A percentile compares a stretch with the other conserved stretches of the same genome.
Evolutionary conservation across 73 alveolate genomes (phyloP).

Genomic region (Tetrahymena elliotti): DNA sequence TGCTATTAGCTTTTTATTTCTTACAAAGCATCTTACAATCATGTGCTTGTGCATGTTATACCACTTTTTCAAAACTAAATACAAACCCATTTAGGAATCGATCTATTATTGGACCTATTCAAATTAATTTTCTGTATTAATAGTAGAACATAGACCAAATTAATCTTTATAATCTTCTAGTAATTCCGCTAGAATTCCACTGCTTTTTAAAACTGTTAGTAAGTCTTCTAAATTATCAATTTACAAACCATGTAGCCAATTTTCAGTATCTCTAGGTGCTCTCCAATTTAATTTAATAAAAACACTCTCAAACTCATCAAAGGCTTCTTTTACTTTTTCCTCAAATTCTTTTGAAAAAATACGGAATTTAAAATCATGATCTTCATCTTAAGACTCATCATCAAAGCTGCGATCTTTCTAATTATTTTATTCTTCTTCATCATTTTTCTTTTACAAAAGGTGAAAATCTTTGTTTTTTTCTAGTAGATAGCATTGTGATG

Average conservation of each 20-base stretch:
- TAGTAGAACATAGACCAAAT: background rate
- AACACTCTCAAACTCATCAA: background rate
- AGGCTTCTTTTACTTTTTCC: background rate
- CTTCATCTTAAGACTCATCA: background rate
- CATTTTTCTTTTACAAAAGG: background rate
- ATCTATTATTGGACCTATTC: background rate
- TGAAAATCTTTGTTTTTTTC: background rate
- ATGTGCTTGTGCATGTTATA: slow-evolving; percentile 11
- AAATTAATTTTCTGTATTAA: background rate
- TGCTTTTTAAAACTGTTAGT: background rate
- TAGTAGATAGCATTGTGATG: background rate
- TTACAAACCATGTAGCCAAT: background rate
- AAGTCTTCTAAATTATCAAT: background rate
- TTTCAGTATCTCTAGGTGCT: background rate
- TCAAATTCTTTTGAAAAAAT: background rate
- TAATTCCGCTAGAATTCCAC: background rate
- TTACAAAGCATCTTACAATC: slow-evolving; percentile 42
- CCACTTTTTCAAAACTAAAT: slow-evolving; percentile 21
- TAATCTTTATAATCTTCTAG: background rate
- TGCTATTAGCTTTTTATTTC: slow-evolving; percentile 12
- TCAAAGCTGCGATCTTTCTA: background rate
- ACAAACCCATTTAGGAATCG: background rate
- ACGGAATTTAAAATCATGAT: background rate
- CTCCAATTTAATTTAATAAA: background rate
- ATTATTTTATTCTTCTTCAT: background rate